These are phyloP conservation scores for Candida pseudofarinosa DNA, from an alignment of 805 yeast species.

Conservation along the genomic window DNA sequence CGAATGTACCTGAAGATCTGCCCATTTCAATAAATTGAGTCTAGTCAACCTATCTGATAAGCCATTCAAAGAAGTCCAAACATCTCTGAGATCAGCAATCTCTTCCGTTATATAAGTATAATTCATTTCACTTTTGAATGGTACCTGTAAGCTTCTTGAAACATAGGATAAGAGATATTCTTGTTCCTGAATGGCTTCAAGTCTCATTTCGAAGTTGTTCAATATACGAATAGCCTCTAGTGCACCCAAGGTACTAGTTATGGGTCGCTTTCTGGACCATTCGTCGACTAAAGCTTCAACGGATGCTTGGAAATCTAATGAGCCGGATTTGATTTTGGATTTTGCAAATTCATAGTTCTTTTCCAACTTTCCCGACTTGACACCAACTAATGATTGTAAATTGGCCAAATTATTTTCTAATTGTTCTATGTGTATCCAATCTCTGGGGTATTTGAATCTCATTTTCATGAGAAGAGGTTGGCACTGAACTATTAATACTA, in stretches of 20 bases:
- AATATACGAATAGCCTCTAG: conserved; percentile 39
- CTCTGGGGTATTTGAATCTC: conserved; percentile 45
- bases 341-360: conserved; percentile 40
- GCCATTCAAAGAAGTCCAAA: conserved; percentile 59
- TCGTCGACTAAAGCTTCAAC: conserved; percentile 26
- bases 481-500: conserved; percentile 12
- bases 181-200: conserved; percentile 7
- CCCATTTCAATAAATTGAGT: conserved; percentile 48
- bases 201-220: conserved; percentile 17
- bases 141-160: conserved; percentile 27
- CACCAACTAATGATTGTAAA: conserved; percentile 32
- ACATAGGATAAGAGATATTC: conserved; percentile 23
- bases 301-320: conserved; percentile 28
- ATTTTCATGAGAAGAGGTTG: conserved; percentile 41
- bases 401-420: conserved; percentile 46
- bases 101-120: conserved; percentile 42
- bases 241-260: conserved; percentile 40
- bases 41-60: conserved; percentile 46
- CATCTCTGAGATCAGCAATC: conserved; percentile 50
- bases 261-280: conserved; percentile 51
- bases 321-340: conserved; percentile 39
- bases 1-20: conserved; percentile 37
- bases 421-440: conserved; percentile 65
- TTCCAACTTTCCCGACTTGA: conserved; percentile 34
- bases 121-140: conserved; percentile 21